phyloP scores from a whole-genome alignment of 1,284 basidiomycete genomes.

The Apiotrichum porosum region DNA sequence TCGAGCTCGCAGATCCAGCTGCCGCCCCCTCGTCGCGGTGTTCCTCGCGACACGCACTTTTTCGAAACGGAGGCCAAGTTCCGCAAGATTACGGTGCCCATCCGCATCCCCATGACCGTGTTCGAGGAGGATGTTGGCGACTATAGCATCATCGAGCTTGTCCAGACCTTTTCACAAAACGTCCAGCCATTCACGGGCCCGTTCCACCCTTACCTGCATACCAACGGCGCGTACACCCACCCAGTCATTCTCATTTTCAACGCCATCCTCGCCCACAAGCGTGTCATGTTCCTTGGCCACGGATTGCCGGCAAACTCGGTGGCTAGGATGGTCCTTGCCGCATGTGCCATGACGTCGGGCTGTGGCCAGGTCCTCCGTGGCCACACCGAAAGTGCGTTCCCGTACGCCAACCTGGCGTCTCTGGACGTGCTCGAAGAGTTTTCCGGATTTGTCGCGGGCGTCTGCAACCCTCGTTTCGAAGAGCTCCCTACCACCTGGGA shows the following conservation, averaged over 20 bases:
- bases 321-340: conserved; percentile 82
- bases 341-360: conserved; percentile 85
- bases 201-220: conserved; percentile 84
- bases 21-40: conserved; percentile 10
- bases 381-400: conserved; percentile 83
- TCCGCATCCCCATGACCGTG: conserved; percentile 76
- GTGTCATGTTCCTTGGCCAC: conserved; percentile 89
- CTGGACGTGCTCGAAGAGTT: conserved; percentile 83
- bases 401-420: conserved; percentile 84
- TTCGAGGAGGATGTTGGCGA: conserved; percentile 95
- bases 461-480: conserved; percentile 94
- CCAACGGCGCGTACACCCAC: conserved; percentile 82
- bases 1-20: not conserved
- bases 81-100: conserved; percentile 69
- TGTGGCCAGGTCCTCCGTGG: conserved; percentile 78
- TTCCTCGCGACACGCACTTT: conserved; percentile 85
- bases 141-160: conserved; percentile 88
- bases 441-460: conserved; percentile 88
- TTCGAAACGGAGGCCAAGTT: conserved; percentile 80
- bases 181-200: conserved; percentile 63
- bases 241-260: conserved; percentile 94
- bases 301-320: conserved; percentile 79
- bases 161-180: conserved; percentile 76
- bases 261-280: conserved; percentile 85
- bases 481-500: conserved; percentile 78